Conservation (phyloP, 1,284 basidiomycete species). For the Mrakiaceae sp. region DNA sequence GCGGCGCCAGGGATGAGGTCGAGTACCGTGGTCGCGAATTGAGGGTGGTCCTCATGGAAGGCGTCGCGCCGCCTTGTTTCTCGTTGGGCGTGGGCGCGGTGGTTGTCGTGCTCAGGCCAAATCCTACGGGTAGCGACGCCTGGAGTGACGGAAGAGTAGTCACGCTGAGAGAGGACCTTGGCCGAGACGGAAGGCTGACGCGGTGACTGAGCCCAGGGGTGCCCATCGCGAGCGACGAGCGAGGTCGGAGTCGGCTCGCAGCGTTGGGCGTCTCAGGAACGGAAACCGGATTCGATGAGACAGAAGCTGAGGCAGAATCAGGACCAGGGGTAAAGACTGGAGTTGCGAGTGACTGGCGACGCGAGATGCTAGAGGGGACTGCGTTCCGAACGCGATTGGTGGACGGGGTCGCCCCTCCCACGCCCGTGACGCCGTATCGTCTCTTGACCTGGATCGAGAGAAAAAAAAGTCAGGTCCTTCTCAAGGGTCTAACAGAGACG, state of each 20-base stretch:
- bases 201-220: neutral
- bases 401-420: constrained; percentile 48
- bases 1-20: neutral
- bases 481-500: constrained; percentile 3
- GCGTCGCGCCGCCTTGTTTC: too few relatives aligned
- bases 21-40: neutral
- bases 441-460: constrained; percentile 53
- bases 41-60: neutral
- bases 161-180: constrained; percentile 1
- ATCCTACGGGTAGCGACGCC: neutral
- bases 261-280: neutral
- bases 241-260: constrained; percentile 1
- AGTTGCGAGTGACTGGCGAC: neutral
- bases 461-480: constrained; percentile 10
- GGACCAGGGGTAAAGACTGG: neutral
- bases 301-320: neutral
- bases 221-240: constrained; percentile 13
- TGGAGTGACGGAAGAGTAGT: neutral
- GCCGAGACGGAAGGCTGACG: neutral
- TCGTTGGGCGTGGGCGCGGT: too few relatives aligned
- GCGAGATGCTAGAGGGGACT: neutral
- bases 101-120: too few relatives aligned
- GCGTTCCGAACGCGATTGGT: neutral
- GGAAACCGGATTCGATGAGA: neutral
- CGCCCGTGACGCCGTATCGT: constrained; percentile 49